These are phyloP conservation scores for Didymella segeticola DNA, from an alignment of 2,329 filamentous ascomycete genomes.

Conservation along the genomic window DNA sequence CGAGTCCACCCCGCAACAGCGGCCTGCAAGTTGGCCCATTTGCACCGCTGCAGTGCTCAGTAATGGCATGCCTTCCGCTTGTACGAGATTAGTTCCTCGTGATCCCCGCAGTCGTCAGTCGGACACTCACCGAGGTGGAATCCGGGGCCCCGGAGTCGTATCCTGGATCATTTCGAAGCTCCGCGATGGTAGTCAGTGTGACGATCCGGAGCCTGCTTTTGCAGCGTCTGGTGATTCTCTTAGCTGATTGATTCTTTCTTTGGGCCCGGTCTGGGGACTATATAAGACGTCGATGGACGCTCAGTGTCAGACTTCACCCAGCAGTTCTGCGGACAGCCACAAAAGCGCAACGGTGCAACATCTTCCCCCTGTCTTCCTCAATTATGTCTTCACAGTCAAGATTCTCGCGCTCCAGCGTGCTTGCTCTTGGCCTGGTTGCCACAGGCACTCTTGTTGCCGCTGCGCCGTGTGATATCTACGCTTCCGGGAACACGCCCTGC, in stretches of 20 bases:
- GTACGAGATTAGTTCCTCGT: not conserved
- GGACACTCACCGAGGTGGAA: not conserved
- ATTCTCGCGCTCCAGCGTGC: constrained; percentile 1
- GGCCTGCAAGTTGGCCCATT: not conserved
- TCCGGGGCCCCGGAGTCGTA: constrained; percentile 8
- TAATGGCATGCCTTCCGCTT: not conserved
- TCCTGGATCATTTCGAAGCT: not conserved
- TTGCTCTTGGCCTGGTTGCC: constrained; percentile 48
- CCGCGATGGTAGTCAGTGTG: not conserved
- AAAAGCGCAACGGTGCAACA: not conserved
- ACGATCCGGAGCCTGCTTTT: not conserved
- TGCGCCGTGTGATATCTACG: constrained; percentile 68
- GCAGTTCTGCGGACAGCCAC: not conserved
- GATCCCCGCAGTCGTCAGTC: not conserved
- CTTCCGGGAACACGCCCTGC: constrained; percentile 65
- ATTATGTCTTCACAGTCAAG: constrained; percentile 14
- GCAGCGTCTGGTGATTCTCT: not conserved
- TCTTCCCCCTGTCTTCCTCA: not conserved
- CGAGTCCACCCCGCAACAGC: constrained; percentile 3
- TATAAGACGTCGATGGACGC: not conserved
- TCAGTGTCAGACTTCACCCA: not conserved
- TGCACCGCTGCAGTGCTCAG: not conserved
- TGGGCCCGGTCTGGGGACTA: not conserved
- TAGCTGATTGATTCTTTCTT: not conserved
- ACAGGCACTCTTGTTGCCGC: constrained; percentile 55